phyloP scores from a whole-genome alignment of 306 rosid species.

The Vicia villosa region DNA sequence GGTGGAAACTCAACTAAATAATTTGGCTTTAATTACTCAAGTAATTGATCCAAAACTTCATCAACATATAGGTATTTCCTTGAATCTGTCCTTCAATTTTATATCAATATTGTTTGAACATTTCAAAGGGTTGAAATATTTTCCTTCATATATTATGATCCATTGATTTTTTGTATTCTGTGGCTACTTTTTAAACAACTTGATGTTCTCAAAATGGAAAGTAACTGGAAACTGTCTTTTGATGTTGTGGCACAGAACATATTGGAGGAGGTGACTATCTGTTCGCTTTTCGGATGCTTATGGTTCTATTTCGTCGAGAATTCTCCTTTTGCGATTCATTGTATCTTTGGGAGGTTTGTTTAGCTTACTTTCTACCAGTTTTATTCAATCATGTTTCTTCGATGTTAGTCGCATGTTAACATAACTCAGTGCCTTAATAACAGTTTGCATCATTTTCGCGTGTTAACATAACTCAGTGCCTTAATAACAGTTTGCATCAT shows the following conservation, averaged over 20 bases:
- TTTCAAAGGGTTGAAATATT: background rate
- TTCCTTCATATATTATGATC: background rate
- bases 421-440: background rate
- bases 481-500: background rate
- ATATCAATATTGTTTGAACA: background rate
- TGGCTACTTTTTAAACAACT: background rate
- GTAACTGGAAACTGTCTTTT: conserved; percentile 32
- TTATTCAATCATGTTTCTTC: background rate
- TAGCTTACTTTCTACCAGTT: background rate
- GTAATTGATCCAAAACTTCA: conserved; percentile 97
- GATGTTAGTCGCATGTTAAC: background rate
- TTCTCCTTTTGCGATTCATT: conserved; percentile 95
- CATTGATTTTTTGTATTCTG: background rate
- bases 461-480: background rate
- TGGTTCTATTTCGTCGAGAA: conserved; percentile 97
- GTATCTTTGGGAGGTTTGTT: conserved; percentile 97
- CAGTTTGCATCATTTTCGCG: background rate
- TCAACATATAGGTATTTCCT: conserved; percentile 79
- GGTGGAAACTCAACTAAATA: conserved; percentile 80
- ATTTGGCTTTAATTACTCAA: conserved; percentile 84
- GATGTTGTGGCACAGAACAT: conserved; percentile 60
- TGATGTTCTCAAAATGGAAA: conserved; percentile 22
- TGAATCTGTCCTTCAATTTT: background rate
- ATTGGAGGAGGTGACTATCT: conserved; percentile 97
- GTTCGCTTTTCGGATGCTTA: conserved; percentile 96